Evolutionary conservation across 495 filamentous ascomycete species (phyloP).

Genomic region (Neurospora sp.): DNA sequence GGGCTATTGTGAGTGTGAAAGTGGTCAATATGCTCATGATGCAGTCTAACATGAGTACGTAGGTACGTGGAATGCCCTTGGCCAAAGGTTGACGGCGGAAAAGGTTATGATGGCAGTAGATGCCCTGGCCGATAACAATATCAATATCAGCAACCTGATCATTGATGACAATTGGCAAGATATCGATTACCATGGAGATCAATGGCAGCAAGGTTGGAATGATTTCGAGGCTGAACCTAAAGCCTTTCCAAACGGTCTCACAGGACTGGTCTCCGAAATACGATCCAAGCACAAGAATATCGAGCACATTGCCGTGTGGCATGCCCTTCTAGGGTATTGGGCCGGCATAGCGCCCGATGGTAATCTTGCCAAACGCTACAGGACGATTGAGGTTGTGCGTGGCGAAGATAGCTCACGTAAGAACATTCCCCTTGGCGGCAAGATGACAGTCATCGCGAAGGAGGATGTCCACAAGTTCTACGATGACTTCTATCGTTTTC

Average conservation of each 20-base stretch:
- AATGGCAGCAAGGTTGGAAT: slow-evolving; percentile 46
- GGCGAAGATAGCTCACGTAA: slow-evolving; percentile 40
- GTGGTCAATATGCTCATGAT: background rate
- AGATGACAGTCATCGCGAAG: slow-evolving; percentile 61
- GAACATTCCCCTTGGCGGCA: slow-evolving; percentile 45
- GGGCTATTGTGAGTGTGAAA: slow-evolving; percentile 43
- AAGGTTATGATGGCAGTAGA: slow-evolving; percentile 70
- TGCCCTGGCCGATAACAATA: slow-evolving; percentile 55
- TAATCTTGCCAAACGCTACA: slow-evolving; percentile 65
- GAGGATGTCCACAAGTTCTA: slow-evolving; percentile 70
- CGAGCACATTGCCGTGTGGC: slow-evolving; percentile 86
- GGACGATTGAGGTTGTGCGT: slow-evolving; percentile 54
- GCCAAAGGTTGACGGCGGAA: slow-evolving; percentile 68
- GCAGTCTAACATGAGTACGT: background rate
- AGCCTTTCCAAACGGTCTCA: slow-evolving; percentile 73
- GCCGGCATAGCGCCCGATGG: slow-evolving; percentile 70
- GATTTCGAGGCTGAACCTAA: slow-evolving; percentile 76
- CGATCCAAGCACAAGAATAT: slow-evolving; percentile 62
- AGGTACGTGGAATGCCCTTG: slow-evolving; percentile 91
- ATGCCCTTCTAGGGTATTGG: slow-evolving; percentile 94
- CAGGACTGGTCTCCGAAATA: slow-evolving; percentile 55
- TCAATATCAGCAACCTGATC: slow-evolving; percentile 72
- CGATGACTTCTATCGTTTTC: slow-evolving; percentile 81
- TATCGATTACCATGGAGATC: slow-evolving; percentile 42
- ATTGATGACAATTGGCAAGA: slow-evolving; percentile 98